Evolutionary conservation across 2,329 filamentous ascomycete genomes (phyloP).

Genomic region (Calonectria pseudoreteaudii): DNA sequence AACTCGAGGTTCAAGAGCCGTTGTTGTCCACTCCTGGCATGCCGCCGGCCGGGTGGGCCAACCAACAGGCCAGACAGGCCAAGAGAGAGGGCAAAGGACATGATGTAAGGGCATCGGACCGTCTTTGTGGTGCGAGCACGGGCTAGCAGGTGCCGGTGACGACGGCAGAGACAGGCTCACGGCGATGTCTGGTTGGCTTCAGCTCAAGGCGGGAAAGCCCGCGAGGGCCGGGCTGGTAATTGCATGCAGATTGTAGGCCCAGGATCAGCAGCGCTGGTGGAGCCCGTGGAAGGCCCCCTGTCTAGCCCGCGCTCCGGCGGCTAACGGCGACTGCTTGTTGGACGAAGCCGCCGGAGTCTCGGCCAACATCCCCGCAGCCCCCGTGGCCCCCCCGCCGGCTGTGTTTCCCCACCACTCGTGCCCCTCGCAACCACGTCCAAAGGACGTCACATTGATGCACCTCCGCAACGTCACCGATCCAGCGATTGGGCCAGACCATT

Average conservation of each 20-base stretch:
- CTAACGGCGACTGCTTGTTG: constrained; percentile 8
- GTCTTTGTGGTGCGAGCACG: neutral
- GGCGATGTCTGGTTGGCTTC: neutral
- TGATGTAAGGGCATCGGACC: neutral
- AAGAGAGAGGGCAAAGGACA: neutral
- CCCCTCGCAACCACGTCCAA: neutral
- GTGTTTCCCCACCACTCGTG: neutral
- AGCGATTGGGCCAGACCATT: constrained; percentile 8
- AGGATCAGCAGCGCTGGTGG: neutral
- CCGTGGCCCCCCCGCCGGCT: neutral
- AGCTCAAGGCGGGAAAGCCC: constrained; percentile 3
- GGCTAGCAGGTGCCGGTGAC: neutral
- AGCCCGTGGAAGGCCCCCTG: neutral
- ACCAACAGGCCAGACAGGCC: neutral
- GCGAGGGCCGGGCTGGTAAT: neutral
- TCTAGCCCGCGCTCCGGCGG: constrained; percentile 1
- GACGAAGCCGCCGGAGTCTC: neutral
- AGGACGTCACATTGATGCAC: constrained; percentile 12
- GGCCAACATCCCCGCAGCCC: neutral
- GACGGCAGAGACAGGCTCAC: neutral
- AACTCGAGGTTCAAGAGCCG: neutral
- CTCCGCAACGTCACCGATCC: neutral
- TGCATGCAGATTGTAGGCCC: neutral
- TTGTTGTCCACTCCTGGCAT: neutral
- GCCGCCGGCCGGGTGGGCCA: neutral